Conservation (phyloP, 2,329 filamentous ascomycete species). For the Epichloe sp. region DNA sequence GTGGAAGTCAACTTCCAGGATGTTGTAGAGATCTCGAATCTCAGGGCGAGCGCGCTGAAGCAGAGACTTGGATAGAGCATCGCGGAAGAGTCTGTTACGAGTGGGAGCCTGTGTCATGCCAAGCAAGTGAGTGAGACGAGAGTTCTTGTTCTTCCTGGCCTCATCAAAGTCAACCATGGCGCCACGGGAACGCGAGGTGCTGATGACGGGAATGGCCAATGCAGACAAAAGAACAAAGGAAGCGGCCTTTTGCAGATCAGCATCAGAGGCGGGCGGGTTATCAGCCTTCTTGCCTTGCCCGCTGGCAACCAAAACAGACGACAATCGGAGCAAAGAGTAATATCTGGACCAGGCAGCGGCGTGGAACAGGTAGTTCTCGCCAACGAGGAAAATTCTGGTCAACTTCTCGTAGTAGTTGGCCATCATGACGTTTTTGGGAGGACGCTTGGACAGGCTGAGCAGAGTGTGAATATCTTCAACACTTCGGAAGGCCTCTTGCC, state of each 20-base stretch:
- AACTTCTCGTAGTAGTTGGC: conserved; percentile 99
- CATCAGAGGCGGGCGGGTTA: conserved; percentile 78
- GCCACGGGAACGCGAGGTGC: conserved; percentile 89
- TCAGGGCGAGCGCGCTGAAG: conserved; percentile 86
- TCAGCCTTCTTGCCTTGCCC: conserved; percentile 89
- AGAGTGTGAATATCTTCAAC: conserved; percentile 98
- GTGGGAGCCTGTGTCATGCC: conserved; percentile 86
- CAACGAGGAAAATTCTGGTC: conserved; percentile 94
- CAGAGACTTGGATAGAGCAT: conserved; percentile 87
- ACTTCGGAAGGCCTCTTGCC: conserved; percentile 98
- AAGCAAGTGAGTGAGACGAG: conserved; percentile 85
- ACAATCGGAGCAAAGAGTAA: conserved; percentile 91
- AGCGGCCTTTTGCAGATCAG: conserved; percentile 84
- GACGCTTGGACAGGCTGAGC: conserved; percentile 93
- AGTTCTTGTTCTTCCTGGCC: conserved; percentile 97
- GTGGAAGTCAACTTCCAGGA: conserved; percentile 97
- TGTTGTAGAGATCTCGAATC: conserved; percentile 95
- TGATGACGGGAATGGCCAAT: conserved; percentile 97
- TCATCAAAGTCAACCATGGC: conserved; percentile 95
- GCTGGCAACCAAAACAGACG: conserved; percentile 65
- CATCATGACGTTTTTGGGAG: conserved; percentile 99
- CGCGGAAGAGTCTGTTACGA: conserved; percentile 83
- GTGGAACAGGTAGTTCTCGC: conserved; percentile 99
- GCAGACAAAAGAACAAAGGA: conserved; percentile 93
- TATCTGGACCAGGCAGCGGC: conserved; percentile 95